Base-by-base conservation (phyloP, 306 rosid genomes). In the Rosa persica region DNA sequence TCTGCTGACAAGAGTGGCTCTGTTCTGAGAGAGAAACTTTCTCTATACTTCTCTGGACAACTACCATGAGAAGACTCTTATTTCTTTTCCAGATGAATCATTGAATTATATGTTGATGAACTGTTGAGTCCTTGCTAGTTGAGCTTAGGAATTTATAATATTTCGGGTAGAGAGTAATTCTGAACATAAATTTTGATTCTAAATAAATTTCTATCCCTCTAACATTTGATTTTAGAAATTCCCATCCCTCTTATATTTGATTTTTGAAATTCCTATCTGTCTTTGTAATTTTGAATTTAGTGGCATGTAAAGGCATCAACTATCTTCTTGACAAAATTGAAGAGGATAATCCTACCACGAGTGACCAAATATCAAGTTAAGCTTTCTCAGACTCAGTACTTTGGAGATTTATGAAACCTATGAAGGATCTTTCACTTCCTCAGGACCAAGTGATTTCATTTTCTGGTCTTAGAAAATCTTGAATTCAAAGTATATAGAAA, bases 1-100 rank as follows among this genome's bases (percentile, higher is more conserved):
- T 88, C 83, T 61, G 89, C 73, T 2, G 90, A 88, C 76, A 70
- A 67, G 13, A 20, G 88, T 19, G 92, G 90, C 47, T 68, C n/a
- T 52, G 15, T 58, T 43, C 48, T 78, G 39, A 88, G 98, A 81
- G 94, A 90, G 44, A 89, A 88, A 83, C 90, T 92, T 46, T 84
- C 96, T 42, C 75, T 87, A 40, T 83, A 79, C 82, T 86, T 90
- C 13, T 84, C 91, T 5, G 86, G 83, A 67, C 84, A 84, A 74
- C 8, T 83, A 25, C 15, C 19, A 42, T 69, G 78, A 86, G 61
- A 72, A 12, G 73, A 67, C 7, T 20, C 65, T 46, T n/a, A n/a
- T 68, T 39, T 34, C 40, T 16, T 16, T 5, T 34, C 23, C 44
- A 36, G 67, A 62, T 62, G 20, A 25, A 27, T 27, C 68, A 30